Percentiles rank a stretch among this genome's conserved stretches.
phyloP scores from a whole-genome alignment of 352 stramenopile genomes.

The Thalassiosira pacifica region DNA sequence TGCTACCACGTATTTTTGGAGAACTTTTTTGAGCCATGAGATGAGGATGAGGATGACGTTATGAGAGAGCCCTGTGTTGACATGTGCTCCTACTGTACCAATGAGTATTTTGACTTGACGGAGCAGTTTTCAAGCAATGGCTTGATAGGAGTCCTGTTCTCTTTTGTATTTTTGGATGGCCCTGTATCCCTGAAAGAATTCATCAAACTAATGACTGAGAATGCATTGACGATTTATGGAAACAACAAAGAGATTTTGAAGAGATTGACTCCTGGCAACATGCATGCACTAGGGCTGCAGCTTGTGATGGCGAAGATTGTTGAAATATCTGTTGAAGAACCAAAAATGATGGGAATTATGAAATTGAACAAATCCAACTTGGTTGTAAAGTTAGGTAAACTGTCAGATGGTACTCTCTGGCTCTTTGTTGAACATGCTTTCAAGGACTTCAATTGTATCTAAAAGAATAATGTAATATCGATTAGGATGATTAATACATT shows the following conservation, averaged over 20 bases:
- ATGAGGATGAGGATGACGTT: not conserved
- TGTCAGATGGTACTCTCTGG: too few relatives aligned
- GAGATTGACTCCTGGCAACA: not conserved
- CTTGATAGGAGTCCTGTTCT: not conserved
- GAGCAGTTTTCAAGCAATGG: not conserved
- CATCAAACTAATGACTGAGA: slow-evolving; percentile 2
- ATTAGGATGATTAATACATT: too few relatives aligned
- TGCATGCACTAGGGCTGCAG: slow-evolving; percentile 16
- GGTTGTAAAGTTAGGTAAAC: too few relatives aligned
- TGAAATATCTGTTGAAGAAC: not conserved
- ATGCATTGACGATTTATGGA: not conserved
- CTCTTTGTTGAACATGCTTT: too few relatives aligned
- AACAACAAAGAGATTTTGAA: slow-evolving; percentile 14
- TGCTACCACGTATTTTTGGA: too few relatives aligned
- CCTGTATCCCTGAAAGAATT: not conserved
- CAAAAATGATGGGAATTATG: not conserved
- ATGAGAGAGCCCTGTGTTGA: not conserved
- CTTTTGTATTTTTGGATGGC: not conserved
- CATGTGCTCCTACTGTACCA: not conserved
- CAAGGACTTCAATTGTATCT: too few relatives aligned
- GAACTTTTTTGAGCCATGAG: not conserved
- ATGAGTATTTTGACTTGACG: not conserved
- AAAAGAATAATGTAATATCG: too few relatives aligned
- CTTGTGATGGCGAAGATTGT: too few relatives aligned
- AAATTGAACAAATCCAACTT: slow-evolving; percentile 24